Conservation (phyloP, 371 early-diverging fungal genomes). For the Mucor lusitanicus region DNA sequence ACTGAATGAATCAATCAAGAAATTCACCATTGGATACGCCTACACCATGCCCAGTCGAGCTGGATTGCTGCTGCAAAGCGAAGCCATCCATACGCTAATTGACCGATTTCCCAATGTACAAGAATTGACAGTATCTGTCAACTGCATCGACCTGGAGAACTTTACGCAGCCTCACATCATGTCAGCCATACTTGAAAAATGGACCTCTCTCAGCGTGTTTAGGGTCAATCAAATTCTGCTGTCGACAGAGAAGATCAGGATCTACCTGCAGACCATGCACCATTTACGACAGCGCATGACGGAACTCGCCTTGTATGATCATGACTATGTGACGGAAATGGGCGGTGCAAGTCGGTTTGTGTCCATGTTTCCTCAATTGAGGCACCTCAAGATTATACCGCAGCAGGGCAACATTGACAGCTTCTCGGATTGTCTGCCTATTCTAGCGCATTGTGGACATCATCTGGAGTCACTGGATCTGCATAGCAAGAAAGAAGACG, state of each 20-base stretch:
- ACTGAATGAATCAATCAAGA: neutral
- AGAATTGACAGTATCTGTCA: conserved; percentile 2
- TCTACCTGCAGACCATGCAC: conserved; percentile 9
- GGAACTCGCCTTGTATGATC: conserved; percentile 1
- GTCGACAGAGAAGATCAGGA: neutral
- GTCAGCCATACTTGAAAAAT: neutral
- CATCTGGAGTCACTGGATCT: neutral
- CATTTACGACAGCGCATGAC: neutral
- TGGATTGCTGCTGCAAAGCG: neutral
- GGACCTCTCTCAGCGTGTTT: neutral
- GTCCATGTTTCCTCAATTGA: neutral
- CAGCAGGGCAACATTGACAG: neutral
- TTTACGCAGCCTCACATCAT: neutral
- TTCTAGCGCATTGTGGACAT: neutral
- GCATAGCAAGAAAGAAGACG: conserved; percentile 1
- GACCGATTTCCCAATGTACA: conserved; percentile 1
- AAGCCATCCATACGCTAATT: neutral
- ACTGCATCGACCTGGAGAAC: conserved; percentile 9
- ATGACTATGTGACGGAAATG: conserved; percentile 6
- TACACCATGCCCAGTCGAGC: conserved; percentile 13
- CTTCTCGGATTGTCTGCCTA: neutral
- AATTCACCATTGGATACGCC: conserved; percentile 1
- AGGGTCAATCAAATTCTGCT: conserved; percentile 3
- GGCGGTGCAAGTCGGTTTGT: neutral
- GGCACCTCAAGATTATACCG: conserved; percentile 9